Base-by-base conservation (phyloP, 1,139 yeast species). In the Suhomyces yuchorum region DNA sequence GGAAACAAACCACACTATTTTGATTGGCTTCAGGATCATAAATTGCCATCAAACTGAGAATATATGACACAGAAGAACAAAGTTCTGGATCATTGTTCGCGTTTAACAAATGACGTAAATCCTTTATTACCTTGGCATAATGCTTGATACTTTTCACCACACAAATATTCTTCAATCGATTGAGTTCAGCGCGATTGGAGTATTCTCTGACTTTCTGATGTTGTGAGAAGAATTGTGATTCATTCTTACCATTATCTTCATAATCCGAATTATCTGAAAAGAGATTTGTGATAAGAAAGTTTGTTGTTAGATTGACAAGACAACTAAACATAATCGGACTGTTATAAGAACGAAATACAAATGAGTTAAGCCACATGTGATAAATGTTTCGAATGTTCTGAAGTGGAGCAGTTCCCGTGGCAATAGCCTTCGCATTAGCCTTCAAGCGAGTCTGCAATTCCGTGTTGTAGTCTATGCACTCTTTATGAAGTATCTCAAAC, bases 21-120 rank as follows among this genome's bases (percentile, higher is more conserved):
- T 67, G 54, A 0, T 77, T 72, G 5, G 76, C 77, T 51, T 72
- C 77, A 0, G 78, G 78, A 49, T 75, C 79, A 53, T 75, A 75
- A 17, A 73, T 67, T 9, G 77, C 64, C 76, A 73, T 73, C 47
- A 74, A 57, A 50, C 75, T 68, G 39, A 75, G 59, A 43, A 75
- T 63, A 51, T 73, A 75, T 28, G 77, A 71, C 8, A 70, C 70
- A 4, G 68, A 64, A 0, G 77, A 65, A 43, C 75, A 68, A 33
- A 65, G 51, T 43, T 67, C 72, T 1, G 75, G 73, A 44, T 68
- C 66, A 20, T 53, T 51, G 50, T 69, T 65, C 26, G 56, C 56
- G 50, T 71, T 71, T 44, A 75, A 60, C 19, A 63, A 52, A 7
- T 49, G 52, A 37, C 77, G 57, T 39, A 75, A 59, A 12, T 66